Conservation (phyloP, 2,329 filamentous ascomycete genomes). For the Fusarium duplospermum region DNA sequence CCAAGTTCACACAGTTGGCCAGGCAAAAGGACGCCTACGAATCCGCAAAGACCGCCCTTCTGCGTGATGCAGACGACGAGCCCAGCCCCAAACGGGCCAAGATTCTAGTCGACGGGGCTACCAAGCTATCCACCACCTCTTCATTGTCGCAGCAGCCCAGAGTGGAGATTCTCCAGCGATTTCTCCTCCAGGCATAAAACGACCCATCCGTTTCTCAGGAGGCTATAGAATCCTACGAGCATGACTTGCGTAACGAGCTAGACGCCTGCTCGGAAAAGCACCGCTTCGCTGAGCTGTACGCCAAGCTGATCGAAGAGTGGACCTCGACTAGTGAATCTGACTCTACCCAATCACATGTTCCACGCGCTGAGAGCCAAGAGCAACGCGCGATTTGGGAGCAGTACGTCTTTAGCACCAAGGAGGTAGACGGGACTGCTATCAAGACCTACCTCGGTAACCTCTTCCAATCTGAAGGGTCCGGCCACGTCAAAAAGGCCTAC, state of each 20-base stretch:
- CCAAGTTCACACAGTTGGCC: background rate
- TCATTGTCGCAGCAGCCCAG: background rate
- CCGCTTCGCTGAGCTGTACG: constrained; percentile 55
- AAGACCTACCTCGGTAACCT: background rate
- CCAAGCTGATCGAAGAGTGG: constrained; percentile 57
- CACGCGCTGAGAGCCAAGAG: background rate
- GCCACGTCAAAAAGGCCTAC: background rate
- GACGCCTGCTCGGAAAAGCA: constrained; percentile 53
- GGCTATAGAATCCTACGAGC: background rate
- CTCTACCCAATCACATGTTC: background rate
- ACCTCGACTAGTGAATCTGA: constrained; percentile 45
- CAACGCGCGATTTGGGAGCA: background rate
- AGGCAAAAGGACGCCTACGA: background rate
- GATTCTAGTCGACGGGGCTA: background rate
- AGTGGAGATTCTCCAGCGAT: background rate
- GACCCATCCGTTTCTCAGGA: background rate
- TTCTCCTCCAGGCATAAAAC: background rate
- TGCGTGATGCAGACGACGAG: background rate
- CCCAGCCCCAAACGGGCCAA: background rate
- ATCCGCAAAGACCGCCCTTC: background rate
- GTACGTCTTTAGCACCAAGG: background rate
- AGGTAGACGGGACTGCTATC: background rate
- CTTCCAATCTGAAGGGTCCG: background rate
- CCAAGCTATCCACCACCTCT: background rate
- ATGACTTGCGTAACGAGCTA: constrained; percentile 32